Conservation (phyloP, 768 basidiomycete genomes). For the Psilocybe subaeruginosa region DNA sequence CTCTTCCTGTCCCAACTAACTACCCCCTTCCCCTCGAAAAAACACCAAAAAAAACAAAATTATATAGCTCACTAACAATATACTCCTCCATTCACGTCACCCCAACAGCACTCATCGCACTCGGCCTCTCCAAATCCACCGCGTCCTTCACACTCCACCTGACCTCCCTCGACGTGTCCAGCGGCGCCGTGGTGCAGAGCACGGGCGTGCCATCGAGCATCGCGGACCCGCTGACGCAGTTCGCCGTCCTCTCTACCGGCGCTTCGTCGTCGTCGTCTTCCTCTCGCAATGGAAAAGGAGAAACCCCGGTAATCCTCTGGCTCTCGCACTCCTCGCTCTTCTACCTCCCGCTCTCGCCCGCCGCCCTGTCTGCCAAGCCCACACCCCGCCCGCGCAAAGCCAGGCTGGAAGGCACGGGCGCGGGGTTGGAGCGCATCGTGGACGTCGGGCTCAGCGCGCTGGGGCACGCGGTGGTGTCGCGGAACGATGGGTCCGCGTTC, state of each 20-base stretch:
- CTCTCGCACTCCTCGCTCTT: constrained; percentile 54
- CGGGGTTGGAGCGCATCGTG: constrained; percentile 49
- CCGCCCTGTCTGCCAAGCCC: constrained; percentile 28
- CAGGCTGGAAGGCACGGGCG: constrained; percentile 44
- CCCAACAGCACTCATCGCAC: constrained; percentile 53
- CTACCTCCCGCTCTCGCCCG: constrained; percentile 52
- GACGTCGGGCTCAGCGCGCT: constrained; percentile 61
- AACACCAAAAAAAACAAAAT: background rate
- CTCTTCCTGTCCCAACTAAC: background rate
- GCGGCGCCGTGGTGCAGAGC: constrained; percentile 52
- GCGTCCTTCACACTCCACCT: constrained; percentile 68
- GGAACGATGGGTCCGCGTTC: constrained; percentile 55
- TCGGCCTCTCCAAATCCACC: constrained; percentile 55
- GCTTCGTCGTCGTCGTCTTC: constrained; percentile 7
- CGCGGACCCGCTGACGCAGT: constrained; percentile 32
- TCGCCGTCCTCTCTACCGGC: constrained; percentile 27
- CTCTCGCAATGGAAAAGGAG: too few relatives aligned
- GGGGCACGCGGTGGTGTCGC: constrained; percentile 65
- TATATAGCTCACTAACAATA: constrained; percentile 59
- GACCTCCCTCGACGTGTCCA: constrained; percentile 56
- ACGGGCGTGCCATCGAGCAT: constrained; percentile 54
- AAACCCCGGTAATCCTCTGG: constrained; percentile 48
- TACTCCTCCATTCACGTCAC: constrained; percentile 66
- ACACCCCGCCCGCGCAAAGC: constrained; percentile 21
- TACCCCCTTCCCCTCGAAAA: background rate